Evolutionary conservation across 2,329 filamentous ascomycete species (phyloP).

Genomic region (Verticillium isaacii): DNA sequence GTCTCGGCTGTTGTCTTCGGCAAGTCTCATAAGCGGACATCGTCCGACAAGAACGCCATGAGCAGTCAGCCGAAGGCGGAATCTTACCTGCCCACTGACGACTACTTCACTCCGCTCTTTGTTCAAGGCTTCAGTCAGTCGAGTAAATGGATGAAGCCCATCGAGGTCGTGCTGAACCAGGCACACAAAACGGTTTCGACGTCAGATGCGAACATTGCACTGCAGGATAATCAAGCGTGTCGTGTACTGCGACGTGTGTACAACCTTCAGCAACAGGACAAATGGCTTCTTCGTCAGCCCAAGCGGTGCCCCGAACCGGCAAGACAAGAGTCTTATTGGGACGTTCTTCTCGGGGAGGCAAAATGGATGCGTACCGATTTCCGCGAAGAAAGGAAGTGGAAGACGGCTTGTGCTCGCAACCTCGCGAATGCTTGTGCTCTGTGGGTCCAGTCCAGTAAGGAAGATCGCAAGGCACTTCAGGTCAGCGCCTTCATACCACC

Average conservation of each 20-base stretch:
- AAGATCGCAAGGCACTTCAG: conserved; percentile 64
- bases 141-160: conserved; percentile 55
- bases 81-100: conserved; percentile 45
- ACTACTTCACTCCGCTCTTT: conserved; percentile 61
- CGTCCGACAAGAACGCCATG: conserved; percentile 41
- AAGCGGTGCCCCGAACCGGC: conserved; percentile 79
- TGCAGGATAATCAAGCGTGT: conserved; percentile 83
- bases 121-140: conserved; percentile 52
- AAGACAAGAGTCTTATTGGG: conserved; percentile 74
- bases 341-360: conserved; percentile 83
- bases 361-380: conserved; percentile 99
- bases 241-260: conserved; percentile 84
- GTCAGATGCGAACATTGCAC: conserved; percentile 73
- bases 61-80: conserved; percentile 31
- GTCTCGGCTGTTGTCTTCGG: conserved; percentile 75
- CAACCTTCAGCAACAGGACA: conserved; percentile 81
- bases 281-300: conserved; percentile 88
- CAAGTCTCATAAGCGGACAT: conserved; percentile 49
- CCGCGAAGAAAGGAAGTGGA: conserved; percentile 91
- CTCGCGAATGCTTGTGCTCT: conserved; percentile 80
- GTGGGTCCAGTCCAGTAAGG: conserved; percentile 63
- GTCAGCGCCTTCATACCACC: conserved; percentile 53
- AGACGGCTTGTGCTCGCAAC: conserved; percentile 72
- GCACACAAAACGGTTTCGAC: conserved; percentile 90
- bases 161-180: conserved; percentile 70